A percentile compares a stretch with the other conserved stretches of the same genome.
Conservation (phyloP, 2,329 filamentous ascomycete genomes). For the Raffaelea deltoideospora region DNA sequence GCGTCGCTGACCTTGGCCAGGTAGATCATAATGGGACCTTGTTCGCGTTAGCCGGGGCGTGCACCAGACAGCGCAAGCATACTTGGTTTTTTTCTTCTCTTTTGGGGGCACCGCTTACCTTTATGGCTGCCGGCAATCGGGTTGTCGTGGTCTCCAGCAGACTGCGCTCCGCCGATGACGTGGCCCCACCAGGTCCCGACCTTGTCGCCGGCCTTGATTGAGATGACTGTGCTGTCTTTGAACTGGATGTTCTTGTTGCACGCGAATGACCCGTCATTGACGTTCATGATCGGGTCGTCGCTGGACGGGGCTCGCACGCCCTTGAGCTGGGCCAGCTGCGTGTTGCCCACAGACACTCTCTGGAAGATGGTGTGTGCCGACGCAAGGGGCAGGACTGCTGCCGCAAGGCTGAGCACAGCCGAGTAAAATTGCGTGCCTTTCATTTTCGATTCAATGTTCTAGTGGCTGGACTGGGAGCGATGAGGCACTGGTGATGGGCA, state of each 20-base stretch:
- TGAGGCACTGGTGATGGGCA: too few species aligned
- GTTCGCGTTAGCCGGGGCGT: conserved; percentile 6
- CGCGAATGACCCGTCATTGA: conserved; percentile 12
- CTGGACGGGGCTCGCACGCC: conserved; percentile 31
- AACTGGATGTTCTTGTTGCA: conserved; percentile 12
- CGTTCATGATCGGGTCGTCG: conserved; percentile 24
- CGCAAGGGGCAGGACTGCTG: too few species aligned
- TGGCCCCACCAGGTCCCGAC: conserved; percentile 27
- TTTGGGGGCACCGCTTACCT: conserved; percentile 12
- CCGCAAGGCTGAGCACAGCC: too few species aligned
- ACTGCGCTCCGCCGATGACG: conserved; percentile 25
- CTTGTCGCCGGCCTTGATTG: conserved; percentile 20
- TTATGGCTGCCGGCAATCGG: conserved; percentile 27
- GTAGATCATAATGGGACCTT: conserved; percentile 31
- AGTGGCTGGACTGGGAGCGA: too few species aligned
- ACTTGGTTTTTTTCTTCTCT: background rate
- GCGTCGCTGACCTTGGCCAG: conserved; percentile 32
- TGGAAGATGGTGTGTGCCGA: conserved; percentile 9
- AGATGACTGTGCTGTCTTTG: conserved; percentile 13
- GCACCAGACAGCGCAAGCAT: too few species aligned
- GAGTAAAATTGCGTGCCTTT: too few species aligned
- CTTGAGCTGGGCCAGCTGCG: conserved; percentile 31
- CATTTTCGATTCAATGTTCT: too few species aligned
- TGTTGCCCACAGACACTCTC: conserved; percentile 29
- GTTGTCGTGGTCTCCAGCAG: conserved; percentile 21